A percentile compares a stretch with the other conserved stretches of the same genome.
Evolutionary conservation across 2,329 filamentous ascomycete species (phyloP).

Genomic region (Coniochaeta sp.): DNA sequence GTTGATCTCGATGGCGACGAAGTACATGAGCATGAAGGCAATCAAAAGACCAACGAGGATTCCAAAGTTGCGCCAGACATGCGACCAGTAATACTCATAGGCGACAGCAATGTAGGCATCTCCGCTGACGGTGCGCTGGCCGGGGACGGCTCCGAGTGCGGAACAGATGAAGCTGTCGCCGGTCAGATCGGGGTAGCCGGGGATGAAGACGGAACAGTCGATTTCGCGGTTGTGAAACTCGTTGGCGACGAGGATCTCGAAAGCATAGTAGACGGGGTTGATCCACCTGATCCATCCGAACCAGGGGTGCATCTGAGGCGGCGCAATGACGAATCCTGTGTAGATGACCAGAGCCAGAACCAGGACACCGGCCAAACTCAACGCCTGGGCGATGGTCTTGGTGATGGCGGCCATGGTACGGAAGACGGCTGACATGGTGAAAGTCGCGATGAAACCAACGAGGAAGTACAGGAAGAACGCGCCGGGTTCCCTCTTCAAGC

Average conservation of each 20-base stretch:
- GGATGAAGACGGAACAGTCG: conserved; percentile 44
- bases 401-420: conserved; percentile 66
- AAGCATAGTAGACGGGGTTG: conserved; percentile 67
- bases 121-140: conserved; percentile 47
- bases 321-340: conserved; percentile 49
- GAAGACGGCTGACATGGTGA: conserved; percentile 73
- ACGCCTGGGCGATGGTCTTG: conserved; percentile 53
- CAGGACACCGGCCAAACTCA: conserved; percentile 44
- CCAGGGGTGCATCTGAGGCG: conserved; percentile 61
- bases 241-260: conserved; percentile 66
- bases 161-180: conserved; percentile 46
- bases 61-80: conserved; percentile 63
- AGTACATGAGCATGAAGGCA: conserved; percentile 57
- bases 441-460: conserved; percentile 58
- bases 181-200: conserved; percentile 33
- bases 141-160: conserved; percentile 46
- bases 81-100: conserved; percentile 48
- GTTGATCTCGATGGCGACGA: conserved; percentile 58
- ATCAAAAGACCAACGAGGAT: conserved; percentile 59
- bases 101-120: conserved; percentile 51
- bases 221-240: conserved; percentile 58
- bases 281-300: conserved; percentile 71
- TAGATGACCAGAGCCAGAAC: conserved; percentile 54
- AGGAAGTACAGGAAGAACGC: conserved; percentile 74
- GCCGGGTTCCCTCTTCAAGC: conserved; percentile 48